These are phyloP conservation scores for Talaromyces proteolyticus DNA, from an alignment of 495 filamentous ascomycete genomes.

Conservation along the genomic window DNA sequence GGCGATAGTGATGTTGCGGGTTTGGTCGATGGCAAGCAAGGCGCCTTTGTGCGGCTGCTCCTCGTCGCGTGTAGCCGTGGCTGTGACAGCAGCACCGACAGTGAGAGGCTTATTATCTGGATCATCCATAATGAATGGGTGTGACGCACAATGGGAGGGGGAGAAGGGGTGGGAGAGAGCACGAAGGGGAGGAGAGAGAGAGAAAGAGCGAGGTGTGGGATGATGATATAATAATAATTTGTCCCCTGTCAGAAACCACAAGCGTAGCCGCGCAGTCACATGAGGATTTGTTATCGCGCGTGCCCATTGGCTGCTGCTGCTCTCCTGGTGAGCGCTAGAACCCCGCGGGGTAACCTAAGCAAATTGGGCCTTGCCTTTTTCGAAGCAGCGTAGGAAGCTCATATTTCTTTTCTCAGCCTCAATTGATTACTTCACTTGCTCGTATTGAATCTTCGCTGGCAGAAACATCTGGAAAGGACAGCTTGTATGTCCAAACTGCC, in stretches of 20 bases:
- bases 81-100: background rate
- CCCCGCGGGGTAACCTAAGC: background rate
- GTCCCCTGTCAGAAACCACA: background rate
- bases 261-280: background rate
- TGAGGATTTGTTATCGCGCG: background rate
- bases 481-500: too few species aligned
- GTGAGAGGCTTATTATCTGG: background rate
- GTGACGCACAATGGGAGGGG: background rate
- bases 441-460: too few species aligned
- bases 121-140: constrained; percentile 1
- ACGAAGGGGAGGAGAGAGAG: background rate
- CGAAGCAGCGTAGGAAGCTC: too few species aligned
- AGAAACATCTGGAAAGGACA: too few species aligned
- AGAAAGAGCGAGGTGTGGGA: background rate
- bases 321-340: background rate
- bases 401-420: too few species aligned
- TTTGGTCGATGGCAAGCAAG: constrained; percentile 6
- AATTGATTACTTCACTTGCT: too few species aligned
- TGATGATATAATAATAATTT: too few species aligned
- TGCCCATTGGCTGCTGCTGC: background rate
- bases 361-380: too few species aligned
- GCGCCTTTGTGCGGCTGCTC: background rate
- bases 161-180: background rate
- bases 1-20: constrained; percentile 1
- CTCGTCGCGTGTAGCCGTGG: background rate